Conservation (phyloP, 1,139 yeast genomes). For the Kodamaea anthophila region DNA sequence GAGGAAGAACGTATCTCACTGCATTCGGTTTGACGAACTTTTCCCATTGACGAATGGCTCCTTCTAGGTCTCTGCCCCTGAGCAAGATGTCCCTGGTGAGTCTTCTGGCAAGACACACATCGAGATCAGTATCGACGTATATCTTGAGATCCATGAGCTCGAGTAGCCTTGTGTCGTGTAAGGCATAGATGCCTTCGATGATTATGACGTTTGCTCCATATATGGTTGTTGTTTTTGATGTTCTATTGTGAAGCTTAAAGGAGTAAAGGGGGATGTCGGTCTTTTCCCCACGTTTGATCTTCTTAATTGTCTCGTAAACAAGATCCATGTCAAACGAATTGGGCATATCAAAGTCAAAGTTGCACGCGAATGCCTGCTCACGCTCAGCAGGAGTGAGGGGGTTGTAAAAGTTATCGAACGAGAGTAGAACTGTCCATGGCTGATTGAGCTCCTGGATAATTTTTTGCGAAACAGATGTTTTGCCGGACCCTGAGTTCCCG, state of each 20-base stretch:
- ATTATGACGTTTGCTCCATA: slow-evolving; percentile 94
- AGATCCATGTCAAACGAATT: slow-evolving; percentile 73
- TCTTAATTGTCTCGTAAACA: slow-evolving; percentile 54
- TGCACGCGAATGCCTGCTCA: slow-evolving; percentile 52
- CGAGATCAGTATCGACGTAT: slow-evolving; percentile 91
- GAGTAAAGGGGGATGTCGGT: slow-evolving; percentile 85
- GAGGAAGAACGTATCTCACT: slow-evolving; percentile 66
- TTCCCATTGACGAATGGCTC: slow-evolving; percentile 87
- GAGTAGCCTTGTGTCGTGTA: slow-evolving; percentile 63
- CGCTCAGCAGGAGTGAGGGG: slow-evolving; percentile 62
- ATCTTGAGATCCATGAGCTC: slow-evolving; percentile 80
- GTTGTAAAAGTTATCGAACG: slow-evolving; percentile 86
- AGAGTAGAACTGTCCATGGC: slow-evolving; percentile 93
- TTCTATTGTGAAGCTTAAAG: slow-evolving; percentile 66
- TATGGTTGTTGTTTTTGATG: slow-evolving; percentile 63
- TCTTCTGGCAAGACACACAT: slow-evolving; percentile 84
- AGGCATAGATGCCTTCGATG: slow-evolving; percentile 84
- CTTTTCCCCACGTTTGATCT: slow-evolving; percentile 53
- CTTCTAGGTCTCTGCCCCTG: slow-evolving; percentile 77
- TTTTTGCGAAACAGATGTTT: slow-evolving; percentile 83
- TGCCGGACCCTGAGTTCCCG: slow-evolving; percentile 93
- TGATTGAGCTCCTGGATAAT: slow-evolving; percentile 76
- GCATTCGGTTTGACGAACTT: slow-evolving; percentile 89
- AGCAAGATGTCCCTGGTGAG: slow-evolving; percentile 78
- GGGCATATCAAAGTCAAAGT: slow-evolving; percentile 86